Evolutionary conservation across 768 basidiomycete genomes (phyloP).

Genomic region (Amanita exitialis): DNA sequence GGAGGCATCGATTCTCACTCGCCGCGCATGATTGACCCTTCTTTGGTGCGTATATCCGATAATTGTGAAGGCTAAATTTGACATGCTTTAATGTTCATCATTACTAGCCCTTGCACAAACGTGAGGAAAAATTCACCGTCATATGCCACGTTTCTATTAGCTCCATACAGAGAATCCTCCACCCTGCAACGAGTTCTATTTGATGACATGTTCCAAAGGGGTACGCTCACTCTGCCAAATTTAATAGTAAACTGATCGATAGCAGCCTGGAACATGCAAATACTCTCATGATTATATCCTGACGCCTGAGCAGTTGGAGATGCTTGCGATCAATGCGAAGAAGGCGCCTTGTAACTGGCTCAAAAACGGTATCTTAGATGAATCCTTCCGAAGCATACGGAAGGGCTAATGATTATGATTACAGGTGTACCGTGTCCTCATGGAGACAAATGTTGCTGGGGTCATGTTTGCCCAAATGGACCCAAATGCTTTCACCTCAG

Average conservation of each 20-base stretch:
- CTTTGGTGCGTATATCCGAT: slow-evolving; percentile 34
- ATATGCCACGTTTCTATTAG: background rate
- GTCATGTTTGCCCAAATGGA: slow-evolving; percentile 77
- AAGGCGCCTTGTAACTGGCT: slow-evolving; percentile 82
- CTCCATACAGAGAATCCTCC: slow-evolving; percentile 57
- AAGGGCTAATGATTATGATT: slow-evolving; percentile 2
- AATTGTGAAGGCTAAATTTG: background rate
- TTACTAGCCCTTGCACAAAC: slow-evolving; percentile 65
- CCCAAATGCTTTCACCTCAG: slow-evolving; percentile 58
- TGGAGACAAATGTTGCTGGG: slow-evolving; percentile 73
- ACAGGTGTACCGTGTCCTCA: slow-evolving; percentile 67
- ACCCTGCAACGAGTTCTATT: slow-evolving; percentile 78
- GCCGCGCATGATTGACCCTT: slow-evolving; percentile 48
- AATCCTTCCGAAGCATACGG: background rate
- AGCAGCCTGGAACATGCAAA: slow-evolving; percentile 56
- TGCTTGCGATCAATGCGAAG: slow-evolving; percentile 68
- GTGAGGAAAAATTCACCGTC: slow-evolving; percentile 28
- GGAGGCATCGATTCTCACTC: slow-evolving; percentile 50
- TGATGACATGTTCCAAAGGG: slow-evolving; percentile 78
- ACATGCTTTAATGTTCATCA: slow-evolving; percentile 9
- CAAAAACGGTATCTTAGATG: slow-evolving; percentile 52
- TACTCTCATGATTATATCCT: slow-evolving; percentile 77
- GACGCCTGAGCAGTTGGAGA: slow-evolving; percentile 59
- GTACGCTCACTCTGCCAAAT: slow-evolving; percentile 21
- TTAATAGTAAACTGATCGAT: background rate